Base-by-base conservation (phyloP, 495 filamentous ascomycete genomes). In the Trichoderma parareesei region DNA sequence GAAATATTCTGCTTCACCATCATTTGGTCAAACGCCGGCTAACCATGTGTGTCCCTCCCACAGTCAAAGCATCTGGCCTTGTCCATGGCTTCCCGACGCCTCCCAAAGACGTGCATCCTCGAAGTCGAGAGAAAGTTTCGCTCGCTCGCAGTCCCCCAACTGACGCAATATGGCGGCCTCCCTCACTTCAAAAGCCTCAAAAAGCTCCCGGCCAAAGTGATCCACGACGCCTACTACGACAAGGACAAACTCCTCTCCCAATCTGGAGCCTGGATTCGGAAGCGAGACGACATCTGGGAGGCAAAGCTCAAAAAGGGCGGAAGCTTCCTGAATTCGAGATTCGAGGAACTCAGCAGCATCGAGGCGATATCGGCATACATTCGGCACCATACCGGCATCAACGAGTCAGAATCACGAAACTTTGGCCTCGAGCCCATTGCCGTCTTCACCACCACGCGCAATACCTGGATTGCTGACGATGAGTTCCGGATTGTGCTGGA, bases 81-180 rank as follows among this genome's bases (percentile, higher is more conserved):
- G 11, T 8, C 44, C 16, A 46, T 46, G 44, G 44, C 44, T 14
- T 46, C 16, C 44, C 44, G 44, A 46, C 44, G 44, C 10, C 44
- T 46, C 44, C 10, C 44, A 53, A 16, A 67, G 55, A 18, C 59
- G 63, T 60, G 49, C 16, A 59, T 73, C 46, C 70, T 76, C 57
- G 75, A 76, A 68, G 71, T 78, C 55, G 74, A 78, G 65, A 72
- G 71, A 62, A 78, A 78, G 63, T 76, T 73, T 66, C 70, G 65
- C 65, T 66, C 67, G 63, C 62, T 66, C 10, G 64, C 68, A 48
- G 44, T 74, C 35, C 63, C 65, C 41, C 62, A 64, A 10, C 65
- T 75, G 42, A 70, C 65, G 59, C 46, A 61, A 14, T 67, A 68
- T 65, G 65, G 64, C 37, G 66, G 71, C 40, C 57, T 42, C 37